Percentiles rank a stretch among this genome's conserved stretches.
phyloP scores from a whole-genome alignment of 2,329 filamentous ascomycete species.

The Emergomyces africanus region DNA sequence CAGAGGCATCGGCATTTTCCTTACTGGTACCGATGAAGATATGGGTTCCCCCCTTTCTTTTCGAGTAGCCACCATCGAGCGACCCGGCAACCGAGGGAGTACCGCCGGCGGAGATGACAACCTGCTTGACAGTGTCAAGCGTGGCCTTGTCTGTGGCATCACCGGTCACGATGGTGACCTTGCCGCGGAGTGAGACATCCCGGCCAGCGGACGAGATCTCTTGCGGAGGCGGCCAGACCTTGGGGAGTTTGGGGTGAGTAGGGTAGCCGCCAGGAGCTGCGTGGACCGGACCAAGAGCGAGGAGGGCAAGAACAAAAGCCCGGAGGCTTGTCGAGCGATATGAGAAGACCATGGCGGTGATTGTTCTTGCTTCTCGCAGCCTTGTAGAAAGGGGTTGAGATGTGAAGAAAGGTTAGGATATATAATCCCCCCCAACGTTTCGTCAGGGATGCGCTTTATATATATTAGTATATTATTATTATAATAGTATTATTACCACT shows the following conservation, averaged over 20 bases:
- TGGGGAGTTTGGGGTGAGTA: not conserved
- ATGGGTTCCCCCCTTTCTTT: not conserved
- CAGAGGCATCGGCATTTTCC: not conserved
- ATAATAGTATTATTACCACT: not conserved
- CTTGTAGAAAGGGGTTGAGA: not conserved
- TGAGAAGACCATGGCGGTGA: not conserved
- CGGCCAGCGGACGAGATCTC: not conserved
- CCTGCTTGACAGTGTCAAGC: constrained; percentile 7
- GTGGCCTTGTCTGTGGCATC: constrained; percentile 9
- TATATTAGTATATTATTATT: no score
- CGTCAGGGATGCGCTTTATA: not conserved
- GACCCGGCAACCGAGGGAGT: not conserved
- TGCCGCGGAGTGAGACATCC: constrained; percentile 8
- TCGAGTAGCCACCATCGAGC: not conserved
- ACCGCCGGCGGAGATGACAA: not conserved
- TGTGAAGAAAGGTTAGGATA: not conserved
- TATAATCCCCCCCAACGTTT: not conserved
- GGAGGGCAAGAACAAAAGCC: not conserved
- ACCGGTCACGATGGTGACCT: constrained; percentile 12
- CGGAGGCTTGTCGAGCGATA: not conserved
- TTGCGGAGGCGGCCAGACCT: not conserved
- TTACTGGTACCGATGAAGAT: not conserved
- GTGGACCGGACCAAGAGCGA: not conserved
- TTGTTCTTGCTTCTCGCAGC: not conserved
- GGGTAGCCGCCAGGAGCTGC: not conserved